Percentiles rank a stretch among this genome's conserved stretches.
Conservation (phyloP, 345 rosid genomes). For the Psidium friedrichsthalianum region DNA sequence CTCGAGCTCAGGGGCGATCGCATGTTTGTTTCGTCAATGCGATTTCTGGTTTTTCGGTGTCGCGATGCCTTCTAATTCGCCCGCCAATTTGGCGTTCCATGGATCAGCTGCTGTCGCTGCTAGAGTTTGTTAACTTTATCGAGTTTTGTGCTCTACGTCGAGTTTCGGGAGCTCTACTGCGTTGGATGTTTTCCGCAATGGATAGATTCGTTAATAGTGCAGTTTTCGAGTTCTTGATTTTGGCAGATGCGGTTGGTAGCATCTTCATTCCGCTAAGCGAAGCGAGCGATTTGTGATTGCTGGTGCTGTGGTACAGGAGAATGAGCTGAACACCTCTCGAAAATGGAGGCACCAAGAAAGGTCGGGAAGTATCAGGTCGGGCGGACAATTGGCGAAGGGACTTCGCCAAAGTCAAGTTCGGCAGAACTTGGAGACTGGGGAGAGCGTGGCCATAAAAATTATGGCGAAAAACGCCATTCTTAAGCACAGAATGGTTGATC, state of each 20-base stretch:
- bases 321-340: neutral
- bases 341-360: slow-evolving; percentile 21
- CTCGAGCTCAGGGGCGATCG: neutral
- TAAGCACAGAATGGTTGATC: slow-evolving; percentile 81
- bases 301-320: neutral
- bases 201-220: neutral
- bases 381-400: slow-evolving; percentile 83
- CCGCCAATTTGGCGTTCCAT: neutral
- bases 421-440: slow-evolving; percentile 56
- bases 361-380: slow-evolving; percentile 85
- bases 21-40: neutral
- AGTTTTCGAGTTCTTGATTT: neutral
- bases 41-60: neutral
- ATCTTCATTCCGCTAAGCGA: neutral
- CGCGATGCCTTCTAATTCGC: neutral
- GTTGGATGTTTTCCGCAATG: neutral
- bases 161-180: neutral
- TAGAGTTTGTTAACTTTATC: neutral
- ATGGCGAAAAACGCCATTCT: slow-evolving; percentile 74
- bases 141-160: neutral
- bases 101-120: neutral
- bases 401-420: slow-evolving; percentile 95
- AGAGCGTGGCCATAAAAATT: slow-evolving; percentile 75
- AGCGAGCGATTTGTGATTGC: neutral
- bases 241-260: neutral